A percentile compares a stretch with the other conserved stretches of the same genome.
Conservation (phyloP, 1,284 basidiomycete genomes). For the Lignosus rhinocerotis region DNA sequence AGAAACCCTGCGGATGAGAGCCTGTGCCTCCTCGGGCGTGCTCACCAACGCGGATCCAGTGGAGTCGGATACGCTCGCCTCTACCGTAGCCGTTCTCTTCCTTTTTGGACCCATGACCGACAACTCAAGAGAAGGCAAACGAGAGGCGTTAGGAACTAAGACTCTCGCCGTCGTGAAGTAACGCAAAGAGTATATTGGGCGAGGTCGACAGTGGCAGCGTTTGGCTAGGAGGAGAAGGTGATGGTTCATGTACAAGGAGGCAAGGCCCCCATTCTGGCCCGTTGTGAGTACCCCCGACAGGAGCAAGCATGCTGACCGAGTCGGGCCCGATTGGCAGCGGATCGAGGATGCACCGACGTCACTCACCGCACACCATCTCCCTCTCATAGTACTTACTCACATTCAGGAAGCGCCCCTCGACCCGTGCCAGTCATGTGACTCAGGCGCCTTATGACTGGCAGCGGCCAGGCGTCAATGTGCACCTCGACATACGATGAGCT, state of each 20-base stretch:
- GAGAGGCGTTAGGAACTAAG: not conserved
- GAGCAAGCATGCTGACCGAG: constrained; percentile 2
- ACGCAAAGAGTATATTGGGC: not conserved
- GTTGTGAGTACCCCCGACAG: not conserved
- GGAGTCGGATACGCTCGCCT: not conserved
- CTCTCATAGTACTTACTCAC: no score
- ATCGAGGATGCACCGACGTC: constrained; percentile 17
- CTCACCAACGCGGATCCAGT: constrained; percentile 14
- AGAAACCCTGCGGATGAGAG: constrained; percentile 12
- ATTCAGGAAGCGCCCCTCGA: not conserved
- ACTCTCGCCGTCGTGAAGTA: constrained; percentile 3
- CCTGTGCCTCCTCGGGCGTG: constrained; percentile 18
- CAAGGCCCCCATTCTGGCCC: not conserved
- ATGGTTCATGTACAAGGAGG: constrained; percentile 14
- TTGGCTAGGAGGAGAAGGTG: constrained; percentile 7
- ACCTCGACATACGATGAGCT: constrained; percentile 18
- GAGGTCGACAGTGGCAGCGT: not conserved
- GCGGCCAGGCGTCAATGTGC: no score
- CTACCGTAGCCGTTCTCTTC: constrained; percentile 3
- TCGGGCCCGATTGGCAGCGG: constrained; percentile 7
- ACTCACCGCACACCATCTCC: constrained; percentile 15
- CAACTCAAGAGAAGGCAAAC: not conserved
- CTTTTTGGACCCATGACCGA: constrained; percentile 11
- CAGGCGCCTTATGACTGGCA: constrained; percentile 3
- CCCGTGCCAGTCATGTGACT: constrained; percentile 14